Evolutionary conservation across 2,329 filamentous ascomycete genomes (phyloP).

Genomic region (Arthrobotrys conoides): DNA sequence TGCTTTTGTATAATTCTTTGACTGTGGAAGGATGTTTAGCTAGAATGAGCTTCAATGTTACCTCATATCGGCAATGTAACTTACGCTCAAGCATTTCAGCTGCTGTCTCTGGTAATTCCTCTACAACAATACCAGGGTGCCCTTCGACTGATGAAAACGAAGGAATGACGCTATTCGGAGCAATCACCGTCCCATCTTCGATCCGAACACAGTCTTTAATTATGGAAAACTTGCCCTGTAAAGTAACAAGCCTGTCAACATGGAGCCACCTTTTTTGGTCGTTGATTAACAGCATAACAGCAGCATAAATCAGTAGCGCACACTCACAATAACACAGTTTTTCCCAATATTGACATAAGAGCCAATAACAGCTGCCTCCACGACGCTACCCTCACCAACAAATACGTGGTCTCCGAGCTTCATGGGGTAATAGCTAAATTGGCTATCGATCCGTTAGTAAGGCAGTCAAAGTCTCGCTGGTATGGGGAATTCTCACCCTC

Average conservation of each 20-base stretch:
- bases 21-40: conserved; percentile 28
- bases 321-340: conserved; percentile 75
- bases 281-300: too few relatives aligned
- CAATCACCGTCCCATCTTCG: conserved; percentile 85
- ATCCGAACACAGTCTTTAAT: conserved; percentile 94
- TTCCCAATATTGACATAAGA: conserved; percentile 88
- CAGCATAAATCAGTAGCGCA: not conserved
- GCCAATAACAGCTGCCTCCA: conserved; percentile 86
- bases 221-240: conserved; percentile 72
- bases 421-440: conserved; percentile 86
- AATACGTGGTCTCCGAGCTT: conserved; percentile 96
- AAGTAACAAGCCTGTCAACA: not conserved
- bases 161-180: conserved; percentile 90
- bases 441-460: conserved; percentile 55
- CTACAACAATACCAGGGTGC: conserved; percentile 82
- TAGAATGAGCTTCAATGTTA: not conserved
- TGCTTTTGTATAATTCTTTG: conserved; percentile 54
- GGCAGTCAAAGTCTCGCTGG: not conserved
- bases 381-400: conserved; percentile 79
- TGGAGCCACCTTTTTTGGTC: not conserved
- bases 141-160: conserved; percentile 94
- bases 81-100: conserved; percentile 66
- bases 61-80: conserved; percentile 7
- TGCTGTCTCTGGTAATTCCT: conserved; percentile 81
- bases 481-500: conserved; percentile 70